Percentiles rank a stretch among this genome's conserved stretches.
phyloP scores from a whole-genome alignment of 1,139 yeast species.

The Blastobotrys aristatus region DNA sequence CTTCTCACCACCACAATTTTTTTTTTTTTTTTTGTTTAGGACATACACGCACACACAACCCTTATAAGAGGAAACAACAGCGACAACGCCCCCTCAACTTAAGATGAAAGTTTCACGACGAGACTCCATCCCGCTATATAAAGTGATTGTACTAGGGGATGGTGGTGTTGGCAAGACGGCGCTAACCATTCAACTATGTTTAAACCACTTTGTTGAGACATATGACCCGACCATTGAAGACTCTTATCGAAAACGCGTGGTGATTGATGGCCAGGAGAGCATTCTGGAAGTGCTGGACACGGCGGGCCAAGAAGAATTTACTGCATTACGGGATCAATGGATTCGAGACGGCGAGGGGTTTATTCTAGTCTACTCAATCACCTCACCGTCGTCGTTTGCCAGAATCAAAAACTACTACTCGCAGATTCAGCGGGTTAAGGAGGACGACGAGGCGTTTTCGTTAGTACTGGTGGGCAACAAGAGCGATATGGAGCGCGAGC shows the following conservation, averaged over 20 bases:
- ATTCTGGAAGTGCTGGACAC: conserved; percentile 92
- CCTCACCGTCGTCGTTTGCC: conserved; percentile 79
- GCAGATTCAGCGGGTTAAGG: conserved; percentile 87
- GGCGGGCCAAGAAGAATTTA: conserved; percentile 97
- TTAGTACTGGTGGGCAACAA: conserved; percentile 39
- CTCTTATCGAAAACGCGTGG: conserved; percentile 86
- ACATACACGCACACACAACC: no score
- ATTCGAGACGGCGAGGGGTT: conserved; percentile 95
- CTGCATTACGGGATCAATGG: conserved; percentile 89
- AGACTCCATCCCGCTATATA: conserved; percentile 41
- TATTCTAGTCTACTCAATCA: conserved; percentile 80
- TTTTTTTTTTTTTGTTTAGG: no score
- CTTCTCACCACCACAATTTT: no score
- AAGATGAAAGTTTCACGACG: conserved; percentile 23
- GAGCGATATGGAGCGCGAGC: conserved; percentile 67
- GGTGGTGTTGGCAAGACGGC: conserved; percentile 99
- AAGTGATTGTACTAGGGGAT: conserved; percentile 91
- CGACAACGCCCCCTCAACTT: no score
- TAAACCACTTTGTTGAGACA: conserved; percentile 83
- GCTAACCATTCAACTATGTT: conserved; percentile 64
- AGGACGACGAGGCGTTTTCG: conserved; percentile 44
- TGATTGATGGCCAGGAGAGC: conserved; percentile 87
- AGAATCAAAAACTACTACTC: conserved; percentile 78
- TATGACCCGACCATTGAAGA: conserved; percentile 98
- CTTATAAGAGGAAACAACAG: no score